Evolutionary conservation across 495 filamentous ascomycete genomes (phyloP).

Genomic region (Penicillium silybi): DNA sequence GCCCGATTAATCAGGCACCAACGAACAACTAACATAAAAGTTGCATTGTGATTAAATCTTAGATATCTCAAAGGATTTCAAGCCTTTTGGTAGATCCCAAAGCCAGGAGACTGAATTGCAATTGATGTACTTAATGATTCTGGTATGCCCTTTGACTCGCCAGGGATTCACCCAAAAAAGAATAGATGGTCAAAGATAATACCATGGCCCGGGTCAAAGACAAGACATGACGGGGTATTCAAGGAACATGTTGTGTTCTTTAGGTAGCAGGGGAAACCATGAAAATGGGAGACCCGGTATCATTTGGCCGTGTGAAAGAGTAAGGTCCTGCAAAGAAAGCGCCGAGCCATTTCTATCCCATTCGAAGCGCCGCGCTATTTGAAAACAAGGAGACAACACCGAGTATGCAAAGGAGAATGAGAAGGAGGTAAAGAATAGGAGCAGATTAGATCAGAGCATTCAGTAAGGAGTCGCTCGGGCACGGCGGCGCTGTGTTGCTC

Average conservation of each 20-base stretch:
- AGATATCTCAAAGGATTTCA: no score
- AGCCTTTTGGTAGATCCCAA: neutral
- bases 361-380: conserved; percentile 17
- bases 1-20: neutral
- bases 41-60: no score
- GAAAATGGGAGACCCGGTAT: neutral
- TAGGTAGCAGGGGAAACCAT: neutral
- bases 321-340: neutral
- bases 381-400: conserved; percentile 3
- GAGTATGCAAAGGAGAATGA: neutral
- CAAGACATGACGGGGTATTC: neutral
- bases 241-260: neutral
- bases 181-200: neutral
- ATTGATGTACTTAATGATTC: neutral
- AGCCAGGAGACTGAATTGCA: neutral
- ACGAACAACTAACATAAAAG: neutral
- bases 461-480: conserved; percentile 25
- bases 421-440: neutral
- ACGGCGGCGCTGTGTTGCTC: conserved; percentile 16
- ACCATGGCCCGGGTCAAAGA: neutral
- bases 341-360: conserved; percentile 8
- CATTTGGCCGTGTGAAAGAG: neutral
- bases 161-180: neutral
- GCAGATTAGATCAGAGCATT: neutral
- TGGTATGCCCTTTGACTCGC: neutral